Percentiles rank a stretch among this genome's conserved stretches.
These are phyloP conservation scores for Mortierella sp. DNA, from an alignment of 371 early-diverging fungal genomes.

Conservation along the genomic window DNA sequence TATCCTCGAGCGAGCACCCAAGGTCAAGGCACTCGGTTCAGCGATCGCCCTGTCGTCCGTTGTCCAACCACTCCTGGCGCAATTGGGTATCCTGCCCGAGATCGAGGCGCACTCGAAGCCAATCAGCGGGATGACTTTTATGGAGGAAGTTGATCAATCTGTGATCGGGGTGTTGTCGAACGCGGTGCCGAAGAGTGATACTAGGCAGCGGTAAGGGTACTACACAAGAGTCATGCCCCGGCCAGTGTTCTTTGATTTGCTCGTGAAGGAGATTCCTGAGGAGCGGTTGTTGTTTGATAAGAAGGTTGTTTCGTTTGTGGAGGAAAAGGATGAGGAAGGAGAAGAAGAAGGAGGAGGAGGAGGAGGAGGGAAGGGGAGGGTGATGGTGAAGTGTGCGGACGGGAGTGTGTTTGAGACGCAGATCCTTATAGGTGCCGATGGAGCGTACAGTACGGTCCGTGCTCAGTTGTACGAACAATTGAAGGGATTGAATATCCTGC, in stretches of 20 bases:
- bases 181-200: not conserved
- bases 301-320: not conserved
- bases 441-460: slow-evolving; percentile 12
- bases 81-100: slow-evolving; percentile 10
- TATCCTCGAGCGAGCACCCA: slow-evolving; percentile 1
- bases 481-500: not conserved
- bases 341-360: not conserved
- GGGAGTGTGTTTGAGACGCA: slow-evolving; percentile 9
- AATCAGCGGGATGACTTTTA: not conserved
- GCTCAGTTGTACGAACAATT: not conserved
- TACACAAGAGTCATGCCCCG: not conserved
- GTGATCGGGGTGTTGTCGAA: not conserved
- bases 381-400: slow-evolving; percentile 1
- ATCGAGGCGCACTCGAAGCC: not conserved
- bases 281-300: not conserved
- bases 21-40: slow-evolving; percentile 4
- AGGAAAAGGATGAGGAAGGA: not conserved
- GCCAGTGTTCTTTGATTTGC: not conserved
- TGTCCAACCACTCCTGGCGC: slow-evolving; percentile 4
- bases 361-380: not conserved
- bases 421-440: slow-evolving; percentile 20
- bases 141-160: not conserved
- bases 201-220: not conserved
- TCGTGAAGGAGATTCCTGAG: not conserved
- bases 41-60: not conserved